Evolutionary conservation across 2,329 filamentous ascomycete genomes (phyloP), one percentile per base, ranked within the genome.

Genomic region (Xylaria sp.): DNA sequence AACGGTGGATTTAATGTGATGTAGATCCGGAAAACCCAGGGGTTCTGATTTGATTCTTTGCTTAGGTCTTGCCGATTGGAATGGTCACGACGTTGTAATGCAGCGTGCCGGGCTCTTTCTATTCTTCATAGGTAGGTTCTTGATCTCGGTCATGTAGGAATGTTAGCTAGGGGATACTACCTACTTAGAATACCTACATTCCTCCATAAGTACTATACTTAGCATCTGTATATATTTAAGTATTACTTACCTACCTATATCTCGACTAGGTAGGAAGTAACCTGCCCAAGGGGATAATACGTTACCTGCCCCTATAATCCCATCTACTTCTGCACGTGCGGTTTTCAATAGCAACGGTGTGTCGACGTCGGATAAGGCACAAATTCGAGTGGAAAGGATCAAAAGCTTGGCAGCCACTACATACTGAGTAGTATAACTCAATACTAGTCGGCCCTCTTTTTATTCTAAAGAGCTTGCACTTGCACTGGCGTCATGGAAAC

Each of bases 31-130:
- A 20, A 10, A 61, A 49, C 36, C 27, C n/a, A 47, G 55, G 59
- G 53, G 51, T 27, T 51, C 36, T 61, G 54, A 53, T 59, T 68
- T 58, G 59, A 31, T 45, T 55, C 27, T 56, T 33, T 56, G 42
- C 42, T 42, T 50, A 27, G 33, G 53, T 58, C 29, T 44, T 58
- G 50, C 59, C 45, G 51, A 61, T 60, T 69, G 60, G 61, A 57
- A 63, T 29, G 51, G 63, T 61, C 56, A 45, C 25, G 31, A 29
- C 36, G 36, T 39, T 31, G 49, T 39, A 57, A 64, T 69, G 61
- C 45, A 47, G 59, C 64, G 50, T 49, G 50, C 56, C 44, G 39
- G 53, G 38, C 25, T 49, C 13, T 44, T 49, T 38, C 22, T 42
- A 11, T 51, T 39, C 44, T 47, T 59, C 55, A 22, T n/a, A n/a